These are phyloP conservation scores for Sideroxylon spinosum DNA, from an alignment of 179 eudicot species.

Conservation along the genomic window DNA sequence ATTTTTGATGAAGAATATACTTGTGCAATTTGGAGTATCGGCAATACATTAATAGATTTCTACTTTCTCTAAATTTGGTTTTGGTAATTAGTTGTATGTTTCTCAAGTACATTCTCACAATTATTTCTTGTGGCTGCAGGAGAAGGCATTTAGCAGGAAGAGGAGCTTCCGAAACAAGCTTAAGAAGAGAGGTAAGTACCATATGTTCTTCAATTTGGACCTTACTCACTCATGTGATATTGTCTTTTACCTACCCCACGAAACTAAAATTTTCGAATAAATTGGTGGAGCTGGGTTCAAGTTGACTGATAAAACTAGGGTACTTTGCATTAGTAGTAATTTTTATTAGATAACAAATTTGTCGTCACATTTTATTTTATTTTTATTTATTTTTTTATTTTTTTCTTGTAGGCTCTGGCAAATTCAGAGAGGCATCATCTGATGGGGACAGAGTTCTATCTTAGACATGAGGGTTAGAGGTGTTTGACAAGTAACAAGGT, in stretches of 20 bases:
- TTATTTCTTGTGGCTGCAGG: constrained; percentile 46
- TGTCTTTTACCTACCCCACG: neutral
- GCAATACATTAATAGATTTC: neutral
- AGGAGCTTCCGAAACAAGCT: constrained; percentile 86
- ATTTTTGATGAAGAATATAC: neutral
- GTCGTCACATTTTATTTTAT: no score
- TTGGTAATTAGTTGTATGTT: neutral
- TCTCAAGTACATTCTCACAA: neutral
- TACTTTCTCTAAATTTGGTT: neutral
- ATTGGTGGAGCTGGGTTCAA: neutral
- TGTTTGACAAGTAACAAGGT: neutral
- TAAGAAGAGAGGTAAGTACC: constrained; percentile 60
- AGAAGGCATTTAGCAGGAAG: constrained; percentile 95
- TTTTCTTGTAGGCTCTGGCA: neutral
- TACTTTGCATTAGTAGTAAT: neutral
- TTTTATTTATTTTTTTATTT: no score
- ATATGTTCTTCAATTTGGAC: neutral
- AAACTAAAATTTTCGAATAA: neutral
- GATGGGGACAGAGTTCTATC: constrained; percentile 14
- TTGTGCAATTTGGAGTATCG: neutral
- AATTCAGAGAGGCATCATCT: constrained; percentile 9
- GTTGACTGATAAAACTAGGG: neutral
- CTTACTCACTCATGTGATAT: neutral
- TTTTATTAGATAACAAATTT: neutral
- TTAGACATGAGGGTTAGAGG: constrained; percentile 9